Conservation (phyloP, 1,284 basidiomycete species). For the Rugiboletus extremiorientalis region DNA sequence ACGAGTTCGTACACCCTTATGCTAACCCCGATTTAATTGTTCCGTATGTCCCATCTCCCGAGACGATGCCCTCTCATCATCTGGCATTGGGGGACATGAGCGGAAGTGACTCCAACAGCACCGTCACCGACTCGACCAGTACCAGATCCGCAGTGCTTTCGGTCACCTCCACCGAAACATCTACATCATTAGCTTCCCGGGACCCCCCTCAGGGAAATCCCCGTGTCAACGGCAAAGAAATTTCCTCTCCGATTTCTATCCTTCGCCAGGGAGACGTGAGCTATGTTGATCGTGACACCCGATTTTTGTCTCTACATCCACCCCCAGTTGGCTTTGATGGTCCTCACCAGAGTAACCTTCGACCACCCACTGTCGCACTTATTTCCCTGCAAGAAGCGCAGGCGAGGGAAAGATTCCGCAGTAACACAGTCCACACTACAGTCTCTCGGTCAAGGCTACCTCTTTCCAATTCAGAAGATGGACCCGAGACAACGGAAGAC, state of each 20-base stretch:
- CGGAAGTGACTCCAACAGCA: constrained; percentile 53
- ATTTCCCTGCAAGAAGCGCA: constrained; percentile 78
- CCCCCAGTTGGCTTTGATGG: constrained; percentile 34
- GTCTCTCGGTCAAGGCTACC: constrained; percentile 28
- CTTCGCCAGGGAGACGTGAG: constrained; percentile 27
- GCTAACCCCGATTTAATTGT: constrained; percentile 67
- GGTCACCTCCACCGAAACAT: constrained; percentile 45
- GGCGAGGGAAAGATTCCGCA: constrained; percentile 51
- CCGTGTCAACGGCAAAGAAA: constrained; percentile 47
- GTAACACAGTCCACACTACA: constrained; percentile 43
- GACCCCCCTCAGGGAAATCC: constrained; percentile 33
- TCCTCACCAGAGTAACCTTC: constrained; percentile 49
- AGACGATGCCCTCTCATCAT: constrained; percentile 27
- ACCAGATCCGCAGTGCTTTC: constrained; percentile 42
- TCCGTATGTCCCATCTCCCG: constrained; percentile 37
- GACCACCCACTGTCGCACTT: constrained; percentile 55
- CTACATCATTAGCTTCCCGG: constrained; percentile 44
- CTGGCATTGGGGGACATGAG: constrained; percentile 27
- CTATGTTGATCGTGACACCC: constrained; percentile 36
- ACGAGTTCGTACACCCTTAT: constrained; percentile 59
- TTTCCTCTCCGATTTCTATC: constrained; percentile 51
- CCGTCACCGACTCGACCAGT: constrained; percentile 53
- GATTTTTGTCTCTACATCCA: constrained; percentile 32
- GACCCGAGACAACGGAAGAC: constrained; percentile 24
- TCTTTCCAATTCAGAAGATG: constrained; percentile 31